Conservation (phyloP, 106 monocot genomes). For the Phalaenopsis aphrodite region DNA sequence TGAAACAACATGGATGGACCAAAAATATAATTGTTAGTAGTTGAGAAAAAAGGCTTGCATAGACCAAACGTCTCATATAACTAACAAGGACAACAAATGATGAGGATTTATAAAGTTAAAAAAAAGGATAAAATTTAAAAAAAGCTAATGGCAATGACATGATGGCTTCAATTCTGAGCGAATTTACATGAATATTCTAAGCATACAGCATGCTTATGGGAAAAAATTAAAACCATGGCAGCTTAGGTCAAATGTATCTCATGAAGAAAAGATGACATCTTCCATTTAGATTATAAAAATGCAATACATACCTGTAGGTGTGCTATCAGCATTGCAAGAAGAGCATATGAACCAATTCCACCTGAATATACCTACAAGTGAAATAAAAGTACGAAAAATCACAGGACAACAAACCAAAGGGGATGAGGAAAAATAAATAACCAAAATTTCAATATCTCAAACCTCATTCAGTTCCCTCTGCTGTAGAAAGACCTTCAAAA, state of each 20-base stretch:
- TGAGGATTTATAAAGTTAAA: too few relatives aligned
- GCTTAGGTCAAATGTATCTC: neutral
- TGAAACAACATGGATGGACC: neutral
- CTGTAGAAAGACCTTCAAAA: constrained; percentile 90
- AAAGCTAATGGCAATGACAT: too few relatives aligned
- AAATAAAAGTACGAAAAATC: neutral
- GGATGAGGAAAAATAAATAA: neutral
- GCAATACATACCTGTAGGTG: constrained; percentile 47
- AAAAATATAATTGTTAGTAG: neutral
- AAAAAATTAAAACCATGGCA: neutral
- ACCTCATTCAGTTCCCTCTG: constrained; percentile 99
- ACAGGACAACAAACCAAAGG: neutral
- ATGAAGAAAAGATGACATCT: neutral
- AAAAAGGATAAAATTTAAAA: too few relatives aligned
- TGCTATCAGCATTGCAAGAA: constrained; percentile 85
- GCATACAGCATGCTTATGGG: neutral
- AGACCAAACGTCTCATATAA: neutral
- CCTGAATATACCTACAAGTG: constrained; percentile 77
- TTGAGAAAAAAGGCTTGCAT: neutral
- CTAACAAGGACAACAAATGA: too few relatives aligned
- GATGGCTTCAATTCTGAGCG: too few relatives aligned
- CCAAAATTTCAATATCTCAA: neutral
- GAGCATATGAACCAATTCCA: constrained; percentile 92
- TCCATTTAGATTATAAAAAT: neutral
- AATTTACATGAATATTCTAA: neutral